Evolutionary conservation across 306 rosid species (phyloP).

Genomic region (Medicago arabica): DNA sequence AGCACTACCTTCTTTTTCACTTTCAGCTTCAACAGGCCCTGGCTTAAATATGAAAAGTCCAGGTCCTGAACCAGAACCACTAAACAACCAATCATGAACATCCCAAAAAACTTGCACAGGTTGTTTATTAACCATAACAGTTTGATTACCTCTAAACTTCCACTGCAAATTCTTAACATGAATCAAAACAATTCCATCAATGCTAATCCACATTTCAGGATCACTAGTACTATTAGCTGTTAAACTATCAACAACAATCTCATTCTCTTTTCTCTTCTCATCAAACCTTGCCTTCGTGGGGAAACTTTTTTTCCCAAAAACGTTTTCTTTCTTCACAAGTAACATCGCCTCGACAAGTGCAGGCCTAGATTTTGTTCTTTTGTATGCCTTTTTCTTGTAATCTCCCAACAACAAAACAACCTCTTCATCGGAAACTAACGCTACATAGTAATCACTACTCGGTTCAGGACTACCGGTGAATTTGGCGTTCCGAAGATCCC

Average conservation of each 20-base stretch:
- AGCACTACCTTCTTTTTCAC: constrained; percentile 62
- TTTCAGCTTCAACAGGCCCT: constrained; percentile 61
- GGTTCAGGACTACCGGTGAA: constrained; percentile 81
- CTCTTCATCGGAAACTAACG: constrained; percentile 75
- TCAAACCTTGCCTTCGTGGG: constrained; percentile 70
- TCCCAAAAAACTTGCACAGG: constrained; percentile 92
- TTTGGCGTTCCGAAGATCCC: constrained; percentile 89
- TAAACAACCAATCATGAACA: constrained; percentile 93
- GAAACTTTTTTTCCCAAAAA: constrained; percentile 80
- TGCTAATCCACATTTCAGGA: constrained; percentile 96
- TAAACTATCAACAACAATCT: constrained; percentile 83
- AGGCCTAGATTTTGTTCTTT: constrained; percentile 79
- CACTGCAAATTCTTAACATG: constrained; percentile 91
- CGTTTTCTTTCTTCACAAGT: constrained; percentile 75
- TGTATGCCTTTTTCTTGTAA: constrained; percentile 81
- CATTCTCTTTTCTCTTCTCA: constrained; percentile 69
- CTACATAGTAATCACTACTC: constrained; percentile 75
- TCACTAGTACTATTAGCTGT: constrained; percentile 55
- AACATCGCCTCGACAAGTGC: constrained; percentile 66
- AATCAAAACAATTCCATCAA: constrained; percentile 79
- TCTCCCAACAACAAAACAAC: constrained; percentile 81
- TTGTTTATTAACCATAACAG: constrained; percentile 67
- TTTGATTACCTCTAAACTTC: constrained; percentile 95
- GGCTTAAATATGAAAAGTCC: constrained; percentile 92
- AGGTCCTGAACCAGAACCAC: constrained; percentile 62